A percentile compares a stretch with the other conserved stretches of the same genome.
phyloP scores from a whole-genome alignment of 129 eudicot genomes.

The Escallonia herrerae region DNA sequence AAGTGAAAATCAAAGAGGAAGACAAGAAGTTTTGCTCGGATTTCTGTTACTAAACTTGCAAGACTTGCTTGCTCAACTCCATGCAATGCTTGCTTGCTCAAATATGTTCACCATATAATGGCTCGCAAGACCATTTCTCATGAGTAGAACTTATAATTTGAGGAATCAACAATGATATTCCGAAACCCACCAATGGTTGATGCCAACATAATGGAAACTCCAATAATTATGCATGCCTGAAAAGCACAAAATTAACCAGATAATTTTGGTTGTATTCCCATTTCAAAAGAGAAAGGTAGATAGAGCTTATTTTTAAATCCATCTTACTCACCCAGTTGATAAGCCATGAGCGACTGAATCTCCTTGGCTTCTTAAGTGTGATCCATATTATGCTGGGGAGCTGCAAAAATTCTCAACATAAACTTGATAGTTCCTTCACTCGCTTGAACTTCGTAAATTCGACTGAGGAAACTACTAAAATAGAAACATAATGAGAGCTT shows the following conservation, averaged over 20 bases:
- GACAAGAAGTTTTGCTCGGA: neutral
- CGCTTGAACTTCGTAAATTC: neutral
- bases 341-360: slow-evolving; percentile 62
- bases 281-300: too few relatives aligned
- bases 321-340: slow-evolving; percentile 66
- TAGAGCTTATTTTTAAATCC: too few relatives aligned
- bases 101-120: neutral
- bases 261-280: neutral
- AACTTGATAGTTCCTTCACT: neutral
- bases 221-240: slow-evolving; percentile 76
- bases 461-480: neutral
- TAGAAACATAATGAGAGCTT: neutral
- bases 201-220: slow-evolving; percentile 74
- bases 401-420: slow-evolving; percentile 28
- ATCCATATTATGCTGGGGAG: slow-evolving; percentile 91
- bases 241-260: slow-evolving; percentile 3
- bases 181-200: slow-evolving; percentile 86
- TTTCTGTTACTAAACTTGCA: too few relatives aligned
- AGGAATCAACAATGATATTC: slow-evolving; percentile 62
- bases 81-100: neutral
- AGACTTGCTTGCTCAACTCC: neutral
- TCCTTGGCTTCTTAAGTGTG: slow-evolving; percentile 68
- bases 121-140: slow-evolving; percentile 8
- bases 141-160: slow-evolving; percentile 64
- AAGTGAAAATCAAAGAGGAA: neutral